Evolutionary conservation across 495 filamentous ascomycete genomes (phyloP).

Genomic region (Xylaria cubensis): DNA sequence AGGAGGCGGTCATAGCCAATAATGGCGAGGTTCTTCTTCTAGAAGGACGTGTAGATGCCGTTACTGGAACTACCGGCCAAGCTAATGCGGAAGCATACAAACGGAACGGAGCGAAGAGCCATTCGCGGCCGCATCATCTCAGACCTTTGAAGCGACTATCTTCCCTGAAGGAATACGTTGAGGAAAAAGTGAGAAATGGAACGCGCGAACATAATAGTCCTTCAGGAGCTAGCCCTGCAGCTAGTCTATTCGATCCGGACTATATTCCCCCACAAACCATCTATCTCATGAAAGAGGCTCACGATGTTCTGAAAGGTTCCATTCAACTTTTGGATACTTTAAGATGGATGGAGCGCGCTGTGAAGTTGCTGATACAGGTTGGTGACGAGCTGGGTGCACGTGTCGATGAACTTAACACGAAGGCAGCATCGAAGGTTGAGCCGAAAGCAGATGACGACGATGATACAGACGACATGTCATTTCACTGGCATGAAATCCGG

Average conservation of each 20-base stretch:
- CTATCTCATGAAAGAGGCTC: slow-evolving; percentile 44
- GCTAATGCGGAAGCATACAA: slow-evolving; percentile 39
- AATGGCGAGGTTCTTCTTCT: slow-evolving; percentile 38
- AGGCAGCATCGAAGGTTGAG: slow-evolving; percentile 27
- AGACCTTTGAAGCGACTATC: slow-evolving; percentile 36
- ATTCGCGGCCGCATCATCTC: slow-evolving; percentile 26
- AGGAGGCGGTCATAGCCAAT: slow-evolving; percentile 42
- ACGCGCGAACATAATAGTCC: slow-evolving; percentile 27
- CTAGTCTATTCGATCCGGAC: slow-evolving; percentile 36
- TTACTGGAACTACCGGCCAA: slow-evolving; percentile 40
- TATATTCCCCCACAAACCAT: slow-evolving; percentile 42
- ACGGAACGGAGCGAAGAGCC: slow-evolving; percentile 24
- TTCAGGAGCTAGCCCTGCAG: background rate
- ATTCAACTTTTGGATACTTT: slow-evolving; percentile 43
- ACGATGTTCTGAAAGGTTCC: slow-evolving; percentile 41
- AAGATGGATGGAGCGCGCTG: slow-evolving; percentile 45
- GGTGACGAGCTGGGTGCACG: slow-evolving; percentile 41
- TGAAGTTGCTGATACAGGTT: slow-evolving; percentile 40
- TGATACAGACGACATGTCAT: slow-evolving; percentile 34
- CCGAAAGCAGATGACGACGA: slow-evolving; percentile 29
- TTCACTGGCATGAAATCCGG: slow-evolving; percentile 45
- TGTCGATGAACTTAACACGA: slow-evolving; percentile 30
- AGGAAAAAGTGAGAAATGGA: slow-evolving; percentile 31
- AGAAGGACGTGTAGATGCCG: slow-evolving; percentile 40
- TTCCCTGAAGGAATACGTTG: slow-evolving; percentile 37